Percentiles rank a stretch among this genome's conserved stretches.
phyloP scores from a whole-genome alignment of 2,329 filamentous ascomycete species.

The Ophiostoma tasmaniense region DNA sequence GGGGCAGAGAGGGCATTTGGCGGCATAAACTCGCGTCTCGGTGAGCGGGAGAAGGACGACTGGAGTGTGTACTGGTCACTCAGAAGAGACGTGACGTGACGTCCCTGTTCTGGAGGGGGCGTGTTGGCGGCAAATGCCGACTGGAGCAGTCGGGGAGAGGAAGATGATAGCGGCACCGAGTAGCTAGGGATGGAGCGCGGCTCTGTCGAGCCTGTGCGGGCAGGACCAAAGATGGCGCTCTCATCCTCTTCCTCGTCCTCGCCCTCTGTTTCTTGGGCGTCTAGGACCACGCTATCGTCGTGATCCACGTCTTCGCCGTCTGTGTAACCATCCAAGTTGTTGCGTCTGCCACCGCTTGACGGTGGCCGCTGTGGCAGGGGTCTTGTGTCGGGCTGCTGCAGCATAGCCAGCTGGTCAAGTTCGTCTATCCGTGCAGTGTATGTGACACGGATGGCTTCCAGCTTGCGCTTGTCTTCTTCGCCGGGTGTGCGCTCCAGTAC shows the following conservation, averaged over 20 bases:
- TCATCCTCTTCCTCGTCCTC: constrained; percentile 39
- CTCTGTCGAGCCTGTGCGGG: constrained; percentile 15
- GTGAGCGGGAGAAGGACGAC: constrained; percentile 46
- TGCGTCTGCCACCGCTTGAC: constrained; percentile 33
- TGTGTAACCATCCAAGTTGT: constrained; percentile 25
- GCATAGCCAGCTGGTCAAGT: constrained; percentile 61
- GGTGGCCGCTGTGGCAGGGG: constrained; percentile 64
- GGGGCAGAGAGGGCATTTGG: constrained; percentile 17
- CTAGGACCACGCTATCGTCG: not conserved
- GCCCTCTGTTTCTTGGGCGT: constrained; percentile 24
- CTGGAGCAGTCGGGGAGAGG: constrained; percentile 23
- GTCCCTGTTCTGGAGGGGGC: constrained; percentile 20
- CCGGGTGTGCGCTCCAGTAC: constrained; percentile 78
- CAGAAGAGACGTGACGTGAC: constrained; percentile 25
- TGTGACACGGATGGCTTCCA: constrained; percentile 85
- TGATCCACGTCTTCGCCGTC: constrained; percentile 33
- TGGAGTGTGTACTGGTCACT: constrained; percentile 35
- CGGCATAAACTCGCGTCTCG: constrained; percentile 30
- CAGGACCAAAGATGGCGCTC: constrained; percentile 10
- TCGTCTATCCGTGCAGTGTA: constrained; percentile 88
- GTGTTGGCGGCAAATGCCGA: constrained; percentile 22
- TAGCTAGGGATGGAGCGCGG: constrained; percentile 23
- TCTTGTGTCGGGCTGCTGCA: constrained; percentile 52
- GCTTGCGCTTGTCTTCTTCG: constrained; percentile 79
- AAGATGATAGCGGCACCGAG: constrained; percentile 23